Conservation (phyloP, 805 yeast genomes). For the Teunomyces funiuensis region DNA sequence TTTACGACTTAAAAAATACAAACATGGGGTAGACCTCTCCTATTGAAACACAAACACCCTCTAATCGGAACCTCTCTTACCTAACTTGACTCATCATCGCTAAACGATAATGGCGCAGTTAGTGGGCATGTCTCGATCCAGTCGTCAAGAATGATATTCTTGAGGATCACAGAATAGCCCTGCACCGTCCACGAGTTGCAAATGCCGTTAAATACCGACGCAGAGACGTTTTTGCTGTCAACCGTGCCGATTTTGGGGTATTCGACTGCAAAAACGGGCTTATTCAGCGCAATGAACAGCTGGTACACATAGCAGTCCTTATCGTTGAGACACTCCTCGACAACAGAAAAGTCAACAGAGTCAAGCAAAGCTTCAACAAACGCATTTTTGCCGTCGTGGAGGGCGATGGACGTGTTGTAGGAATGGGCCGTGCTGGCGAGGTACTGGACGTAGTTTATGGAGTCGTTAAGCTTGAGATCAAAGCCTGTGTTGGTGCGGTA, state of each 20-base stretch:
- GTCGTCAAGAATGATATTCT: conserved; percentile 1
- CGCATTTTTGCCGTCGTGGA: conserved; percentile 21
- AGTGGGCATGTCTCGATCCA: neutral
- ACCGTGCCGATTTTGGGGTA: conserved; percentile 1
- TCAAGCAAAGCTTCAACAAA: conserved; percentile 18
- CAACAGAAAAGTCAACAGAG: conserved; percentile 23
- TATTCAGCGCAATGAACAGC: neutral
- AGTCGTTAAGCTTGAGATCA: conserved; percentile 19
- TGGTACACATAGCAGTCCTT: neutral
- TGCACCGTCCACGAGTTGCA: neutral
- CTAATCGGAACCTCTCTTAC: too few relatives aligned
- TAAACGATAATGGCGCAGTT: too few relatives aligned
- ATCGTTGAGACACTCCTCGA: conserved; percentile 17
- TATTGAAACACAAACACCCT: too few relatives aligned
- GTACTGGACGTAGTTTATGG: conserved; percentile 21
- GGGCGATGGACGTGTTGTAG: conserved; percentile 19
- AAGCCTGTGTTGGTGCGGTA: conserved; percentile 25
- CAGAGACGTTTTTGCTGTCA: neutral
- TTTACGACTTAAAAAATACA: too few relatives aligned
- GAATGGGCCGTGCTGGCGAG: conserved; percentile 20
- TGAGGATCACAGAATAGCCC: neutral
- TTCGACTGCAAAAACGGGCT: neutral
- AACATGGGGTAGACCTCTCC: too few relatives aligned
- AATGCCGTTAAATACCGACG: neutral
- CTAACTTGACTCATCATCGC: too few relatives aligned